Conservation (phyloP, 495 filamentous ascomycete genomes). For the Penicillium flavigenum region DNA sequence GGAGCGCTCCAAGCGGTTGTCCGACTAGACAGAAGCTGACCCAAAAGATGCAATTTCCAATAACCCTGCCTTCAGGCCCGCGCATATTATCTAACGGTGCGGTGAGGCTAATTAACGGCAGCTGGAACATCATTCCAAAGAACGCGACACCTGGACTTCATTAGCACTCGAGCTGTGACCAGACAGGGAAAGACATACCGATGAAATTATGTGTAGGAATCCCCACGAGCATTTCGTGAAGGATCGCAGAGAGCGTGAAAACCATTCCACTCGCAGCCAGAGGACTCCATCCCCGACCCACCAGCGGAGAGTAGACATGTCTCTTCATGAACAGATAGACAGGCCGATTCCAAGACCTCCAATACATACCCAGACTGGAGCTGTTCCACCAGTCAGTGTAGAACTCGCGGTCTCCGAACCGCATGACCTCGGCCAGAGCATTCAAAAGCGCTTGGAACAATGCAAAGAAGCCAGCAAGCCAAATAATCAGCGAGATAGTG, state of each 20-base stretch:
- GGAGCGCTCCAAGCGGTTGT: slow-evolving; percentile 82
- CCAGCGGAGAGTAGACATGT: slow-evolving; percentile 83
- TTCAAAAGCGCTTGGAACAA: slow-evolving; percentile 90
- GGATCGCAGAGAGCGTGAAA: slow-evolving; percentile 78
- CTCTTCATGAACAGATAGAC: slow-evolving; percentile 94
- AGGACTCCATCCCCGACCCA: slow-evolving; percentile 74
- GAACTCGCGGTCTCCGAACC: slow-evolving; percentile 89
- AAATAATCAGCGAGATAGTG: slow-evolving; percentile 90
- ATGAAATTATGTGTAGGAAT: slow-evolving; percentile 95
- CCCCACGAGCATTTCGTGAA: slow-evolving; percentile 92
- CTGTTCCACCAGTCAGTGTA: slow-evolving; percentile 99
- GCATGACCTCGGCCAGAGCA: slow-evolving; percentile 83
- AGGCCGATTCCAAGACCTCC: slow-evolving; percentile 96
- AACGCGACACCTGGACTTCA: slow-evolving; percentile 73
- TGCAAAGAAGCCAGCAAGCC: slow-evolving; percentile 96
- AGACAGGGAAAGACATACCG: slow-evolving; percentile 48
- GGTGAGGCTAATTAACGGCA: slow-evolving; percentile 83
- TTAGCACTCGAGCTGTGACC: slow-evolving; percentile 11
- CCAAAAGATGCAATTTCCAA: slow-evolving; percentile 96
- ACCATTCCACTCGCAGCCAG: slow-evolving; percentile 69
- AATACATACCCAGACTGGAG: slow-evolving; percentile 79
- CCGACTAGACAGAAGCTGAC: slow-evolving; percentile 89
- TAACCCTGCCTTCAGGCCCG: slow-evolving; percentile 65
- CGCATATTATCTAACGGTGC: slow-evolving; percentile 74
- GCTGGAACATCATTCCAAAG: slow-evolving; percentile 86